Percentiles rank a stretch among this genome's conserved stretches.
phyloP scores from a whole-genome alignment of 129 eudicot genomes.

The Escallonia herrerae region DNA sequence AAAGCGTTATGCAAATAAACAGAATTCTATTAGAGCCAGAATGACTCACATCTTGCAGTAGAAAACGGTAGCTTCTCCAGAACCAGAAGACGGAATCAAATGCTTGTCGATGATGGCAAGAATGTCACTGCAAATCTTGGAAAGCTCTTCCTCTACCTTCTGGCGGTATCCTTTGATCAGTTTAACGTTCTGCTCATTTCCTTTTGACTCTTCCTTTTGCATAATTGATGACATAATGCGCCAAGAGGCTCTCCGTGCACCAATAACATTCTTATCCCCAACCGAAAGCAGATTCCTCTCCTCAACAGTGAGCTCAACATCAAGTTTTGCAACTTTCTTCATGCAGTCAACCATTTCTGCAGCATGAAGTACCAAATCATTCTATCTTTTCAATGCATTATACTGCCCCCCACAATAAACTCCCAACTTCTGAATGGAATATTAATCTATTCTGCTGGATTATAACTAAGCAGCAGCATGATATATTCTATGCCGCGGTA shows the following conservation, averaged over 20 bases:
- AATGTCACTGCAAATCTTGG: slow-evolving; percentile 80
- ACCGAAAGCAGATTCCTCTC: slow-evolving; percentile 92
- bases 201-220: slow-evolving; percentile 91
- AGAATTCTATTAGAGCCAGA: background rate
- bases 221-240: slow-evolving; percentile 95
- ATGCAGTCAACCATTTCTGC: slow-evolving; percentile 95
- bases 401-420: background rate
- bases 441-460: background rate
- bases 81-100: slow-evolving; percentile 46
- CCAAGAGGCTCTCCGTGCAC: slow-evolving; percentile 96
- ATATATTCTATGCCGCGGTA: background rate
- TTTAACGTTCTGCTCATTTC: slow-evolving; percentile 71
- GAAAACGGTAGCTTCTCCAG: slow-evolving; percentile 63
- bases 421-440: background rate
- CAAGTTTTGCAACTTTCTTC: slow-evolving; percentile 84
- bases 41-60: slow-evolving; percentile 58
- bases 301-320: slow-evolving; percentile 82
- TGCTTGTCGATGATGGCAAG: slow-evolving; percentile 77
- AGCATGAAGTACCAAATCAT: background rate
- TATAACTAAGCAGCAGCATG: too few species aligned
- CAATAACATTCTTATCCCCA: slow-evolving; percentile 91
- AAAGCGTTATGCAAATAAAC: too few species aligned
- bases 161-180: slow-evolving; percentile 73
- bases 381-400: background rate
- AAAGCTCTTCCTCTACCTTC: slow-evolving; percentile 90